phyloP scores from a whole-genome alignment of 1,284 basidiomycete genomes.

The Cryptococcus sp. region DNA sequence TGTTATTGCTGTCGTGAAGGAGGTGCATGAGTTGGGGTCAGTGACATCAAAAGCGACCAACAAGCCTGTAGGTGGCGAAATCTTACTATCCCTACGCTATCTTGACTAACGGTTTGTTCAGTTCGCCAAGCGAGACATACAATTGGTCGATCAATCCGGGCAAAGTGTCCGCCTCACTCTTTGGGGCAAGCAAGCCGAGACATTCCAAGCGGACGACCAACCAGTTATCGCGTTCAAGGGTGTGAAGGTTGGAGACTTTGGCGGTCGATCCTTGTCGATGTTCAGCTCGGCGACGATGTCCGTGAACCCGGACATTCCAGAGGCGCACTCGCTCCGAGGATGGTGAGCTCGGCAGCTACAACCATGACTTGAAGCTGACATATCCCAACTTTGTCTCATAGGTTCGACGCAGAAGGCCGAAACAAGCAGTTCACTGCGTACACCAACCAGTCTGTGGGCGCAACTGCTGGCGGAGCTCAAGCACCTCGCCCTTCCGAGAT shows the following conservation, averaged over 20 bases:
- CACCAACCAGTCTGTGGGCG: conserved; percentile 54
- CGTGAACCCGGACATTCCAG: conserved; percentile 83
- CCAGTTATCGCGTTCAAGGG: conserved; percentile 92
- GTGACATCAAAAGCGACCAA: conserved; percentile 73
- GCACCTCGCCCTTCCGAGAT: conserved; percentile 65
- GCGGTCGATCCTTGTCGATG: conserved; percentile 81
- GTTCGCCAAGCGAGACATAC: conserved; percentile 84
- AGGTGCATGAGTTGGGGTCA: conserved; percentile 67
- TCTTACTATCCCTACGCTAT: neutral
- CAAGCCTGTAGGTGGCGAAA: conserved; percentile 60
- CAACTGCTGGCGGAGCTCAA: conserved; percentile 16
- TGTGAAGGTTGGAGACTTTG: conserved; percentile 92
- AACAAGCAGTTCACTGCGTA: conserved; percentile 69
- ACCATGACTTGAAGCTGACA: conserved; percentile 36
- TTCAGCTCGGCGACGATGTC: conserved; percentile 69
- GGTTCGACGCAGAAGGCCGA: conserved; percentile 67
- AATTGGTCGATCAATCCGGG: conserved; percentile 80
- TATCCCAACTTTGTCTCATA: conserved; percentile 11
- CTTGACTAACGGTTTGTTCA: conserved; percentile 39
- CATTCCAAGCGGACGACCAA: conserved; percentile 61
- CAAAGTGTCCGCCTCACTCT: conserved; percentile 83
- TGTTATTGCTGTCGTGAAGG: conserved; percentile 81
- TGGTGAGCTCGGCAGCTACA: conserved; percentile 63
- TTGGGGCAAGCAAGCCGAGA: conserved; percentile 95
- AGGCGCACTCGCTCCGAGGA: conserved; percentile 81